Evolutionary conservation across 148 eudicot species (phyloP), one percentile per base, ranked within the genome.

Genomic region (Heliosperma pusillum): DNA sequence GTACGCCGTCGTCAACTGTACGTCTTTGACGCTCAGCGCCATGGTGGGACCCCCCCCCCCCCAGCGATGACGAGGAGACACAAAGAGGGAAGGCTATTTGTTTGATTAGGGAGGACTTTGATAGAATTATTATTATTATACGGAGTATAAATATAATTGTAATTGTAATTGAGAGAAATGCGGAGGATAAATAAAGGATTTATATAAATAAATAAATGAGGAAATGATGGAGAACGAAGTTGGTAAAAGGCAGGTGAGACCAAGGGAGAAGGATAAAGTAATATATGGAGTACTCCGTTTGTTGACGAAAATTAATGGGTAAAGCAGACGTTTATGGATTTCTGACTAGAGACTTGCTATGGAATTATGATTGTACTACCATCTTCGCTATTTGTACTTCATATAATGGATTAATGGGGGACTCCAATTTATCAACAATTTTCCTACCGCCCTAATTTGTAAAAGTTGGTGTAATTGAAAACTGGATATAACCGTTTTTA

Each of bases 11-110:
- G 87, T 83, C 13, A 90, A 81, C 74, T 90, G 88, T 21, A 90
- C 60, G 81, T 82, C 80, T 22, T 52, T 82, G 72, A 68, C 25
- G 63, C 79, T 82, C 80, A 80, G 83, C 84, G 89, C 85, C 91
- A 90, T 90, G 50, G 40, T 78, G 65, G 25, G 73, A 60, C 42
- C 56, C 50, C 29, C 36, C 19, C 47, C 6, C 67, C 52, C 78
- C 74, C 80, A 72, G 59, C 62, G 52, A 40, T 26, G 60, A 36
- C 29, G 47, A 59, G 56, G 69, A 47, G 75, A 17, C 22, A 68
- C 53, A 15, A 50, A 40, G 29, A 73, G n/a, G 26, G 13, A 27
- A 26, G 66, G 9, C 2, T 17, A 13, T 22, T 30, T 19, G 21
- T 25, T 29, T 29, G 13, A 2, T 21, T 52, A 2, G 7, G 29